Conservation (phyloP, 2,329 filamentous ascomycete genomes). For the Chrysosporium keratinophilum region DNA sequence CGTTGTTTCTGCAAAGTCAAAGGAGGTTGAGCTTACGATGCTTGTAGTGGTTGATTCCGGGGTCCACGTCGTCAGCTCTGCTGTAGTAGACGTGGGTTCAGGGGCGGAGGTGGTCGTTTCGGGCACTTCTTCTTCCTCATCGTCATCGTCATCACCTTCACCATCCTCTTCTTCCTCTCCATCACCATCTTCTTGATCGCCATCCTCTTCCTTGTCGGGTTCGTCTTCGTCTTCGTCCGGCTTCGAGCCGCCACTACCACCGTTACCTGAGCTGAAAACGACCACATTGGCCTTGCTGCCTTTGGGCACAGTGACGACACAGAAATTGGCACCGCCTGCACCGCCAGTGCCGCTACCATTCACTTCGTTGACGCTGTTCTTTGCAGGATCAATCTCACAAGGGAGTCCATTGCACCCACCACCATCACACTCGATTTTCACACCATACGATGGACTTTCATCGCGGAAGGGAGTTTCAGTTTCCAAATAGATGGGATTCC, state of each 20-base stretch:
- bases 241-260: conserved; percentile 26
- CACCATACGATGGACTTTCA: conserved; percentile 53
- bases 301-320: conserved; percentile 62
- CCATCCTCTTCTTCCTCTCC: background rate
- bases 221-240: background rate
- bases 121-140: background rate
- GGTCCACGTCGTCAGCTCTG: conserved; percentile 19
- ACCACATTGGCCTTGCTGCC: conserved; percentile 59
- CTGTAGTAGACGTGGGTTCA: conserved; percentile 17
- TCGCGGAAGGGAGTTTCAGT: conserved; percentile 43
- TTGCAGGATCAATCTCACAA: conserved; percentile 57
- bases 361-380: conserved; percentile 48
- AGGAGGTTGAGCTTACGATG: conserved; percentile 10
- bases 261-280: conserved; percentile 41
- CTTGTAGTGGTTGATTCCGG: conserved; percentile 14
- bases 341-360: conserved; percentile 48
- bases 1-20: background rate
- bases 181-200: background rate
- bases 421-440: conserved; percentile 59
- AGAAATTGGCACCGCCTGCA: conserved; percentile 60
- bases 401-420: conserved; percentile 62
- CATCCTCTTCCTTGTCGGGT: background rate
- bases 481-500: conserved; percentile 64
- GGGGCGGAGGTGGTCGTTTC: conserved; percentile 13
- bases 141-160: background rate